phyloP scores from a whole-genome alignment of 2,329 filamentous ascomycete genomes.

The Botrytis hyacinthi region DNA sequence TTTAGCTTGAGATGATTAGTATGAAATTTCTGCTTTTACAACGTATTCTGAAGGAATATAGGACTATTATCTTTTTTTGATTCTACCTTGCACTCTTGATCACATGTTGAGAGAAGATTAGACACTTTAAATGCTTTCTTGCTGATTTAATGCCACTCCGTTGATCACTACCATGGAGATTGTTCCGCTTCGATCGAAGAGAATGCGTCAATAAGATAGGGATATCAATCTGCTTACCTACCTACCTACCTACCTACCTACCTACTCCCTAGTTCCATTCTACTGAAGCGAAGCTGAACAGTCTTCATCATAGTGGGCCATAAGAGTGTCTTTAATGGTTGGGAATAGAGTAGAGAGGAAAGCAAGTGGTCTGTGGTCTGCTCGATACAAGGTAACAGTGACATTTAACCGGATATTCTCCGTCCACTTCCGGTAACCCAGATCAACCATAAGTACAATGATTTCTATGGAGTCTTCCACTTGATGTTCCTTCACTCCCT shows the following conservation, averaged over 20 bases:
- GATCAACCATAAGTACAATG: neutral
- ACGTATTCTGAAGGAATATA: neutral
- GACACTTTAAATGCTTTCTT: neutral
- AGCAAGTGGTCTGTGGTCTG: neutral
- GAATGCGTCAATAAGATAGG: too few relatives aligned
- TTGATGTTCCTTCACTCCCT: neutral
- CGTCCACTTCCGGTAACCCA: neutral
- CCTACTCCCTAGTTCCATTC: too few relatives aligned
- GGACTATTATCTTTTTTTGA: neutral
- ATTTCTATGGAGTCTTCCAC: neutral
- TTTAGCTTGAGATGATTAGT: neutral
- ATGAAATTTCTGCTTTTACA: neutral
- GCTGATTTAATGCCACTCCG: neutral
- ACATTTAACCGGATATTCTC: constrained; percentile 7
- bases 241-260: too few relatives aligned
- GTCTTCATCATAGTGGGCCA: too few relatives aligned
- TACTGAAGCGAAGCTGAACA: too few relatives aligned
- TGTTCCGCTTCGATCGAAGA: too few relatives aligned
- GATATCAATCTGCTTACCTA: too few relatives aligned
- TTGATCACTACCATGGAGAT: neutral
- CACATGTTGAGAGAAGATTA: neutral
- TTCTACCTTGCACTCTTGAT: neutral
- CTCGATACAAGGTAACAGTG: neutral
- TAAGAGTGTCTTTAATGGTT: too few relatives aligned
- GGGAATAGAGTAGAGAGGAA: too few relatives aligned